Evolutionary conservation across 2,329 filamentous ascomycete genomes (phyloP).

Genomic region (Fusarium begoniae): DNA sequence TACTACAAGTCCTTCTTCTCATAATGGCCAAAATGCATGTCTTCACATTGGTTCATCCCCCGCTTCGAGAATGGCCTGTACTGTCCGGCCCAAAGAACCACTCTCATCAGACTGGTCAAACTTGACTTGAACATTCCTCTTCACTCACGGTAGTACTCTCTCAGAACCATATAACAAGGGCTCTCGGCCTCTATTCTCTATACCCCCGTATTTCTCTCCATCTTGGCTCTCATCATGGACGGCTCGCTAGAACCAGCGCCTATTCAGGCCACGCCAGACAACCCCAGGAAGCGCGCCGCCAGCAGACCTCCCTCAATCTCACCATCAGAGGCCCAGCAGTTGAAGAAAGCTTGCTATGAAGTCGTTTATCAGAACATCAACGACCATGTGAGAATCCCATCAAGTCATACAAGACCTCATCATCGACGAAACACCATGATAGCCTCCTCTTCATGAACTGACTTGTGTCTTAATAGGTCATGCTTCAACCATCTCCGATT

Average conservation of each 20-base stretch:
- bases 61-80: background rate
- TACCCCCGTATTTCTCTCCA: background rate
- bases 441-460: background rate
- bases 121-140: background rate
- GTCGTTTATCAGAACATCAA: background rate
- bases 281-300: background rate
- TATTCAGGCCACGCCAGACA: background rate
- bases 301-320: background rate
- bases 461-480: background rate
- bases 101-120: background rate
- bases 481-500: background rate
- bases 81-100: background rate
- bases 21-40: fast-evolving
- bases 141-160: background rate
- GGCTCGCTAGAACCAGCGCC: background rate
- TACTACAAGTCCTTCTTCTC: fast-evolving
- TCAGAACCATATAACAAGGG: background rate
- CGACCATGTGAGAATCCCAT: background rate
- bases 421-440: background rate
- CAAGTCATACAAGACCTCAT: background rate
- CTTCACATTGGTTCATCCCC: background rate
- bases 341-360: background rate
- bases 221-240: background rate
- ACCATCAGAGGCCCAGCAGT: background rate
- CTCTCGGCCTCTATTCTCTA: background rate